Percentiles rank a stretch among this genome's conserved stretches.
Conservation (phyloP, 1,284 basidiomycete species). For the Ustilago tritici region DNA sequence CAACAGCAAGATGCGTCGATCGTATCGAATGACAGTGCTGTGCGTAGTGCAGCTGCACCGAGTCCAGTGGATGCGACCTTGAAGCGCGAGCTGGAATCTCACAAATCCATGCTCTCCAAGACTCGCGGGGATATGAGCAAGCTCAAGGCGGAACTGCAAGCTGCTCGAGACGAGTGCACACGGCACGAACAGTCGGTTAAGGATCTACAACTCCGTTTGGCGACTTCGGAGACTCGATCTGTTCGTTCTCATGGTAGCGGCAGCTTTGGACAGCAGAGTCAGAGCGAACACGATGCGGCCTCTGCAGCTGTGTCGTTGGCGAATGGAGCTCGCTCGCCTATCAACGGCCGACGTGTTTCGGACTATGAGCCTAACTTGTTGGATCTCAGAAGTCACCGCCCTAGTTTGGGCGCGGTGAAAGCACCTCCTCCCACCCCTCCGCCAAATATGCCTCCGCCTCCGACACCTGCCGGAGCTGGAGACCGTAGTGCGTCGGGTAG, state of each 20-base stretch:
- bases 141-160: slow-evolving; percentile 80
- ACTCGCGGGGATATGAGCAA: slow-evolving; percentile 52
- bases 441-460: slow-evolving; percentile 84
- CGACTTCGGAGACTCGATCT: slow-evolving; percentile 57
- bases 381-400: slow-evolving; percentile 35
- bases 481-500: not conserved
- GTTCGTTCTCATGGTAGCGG: slow-evolving; percentile 46
- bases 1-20: slow-evolving; percentile 25
- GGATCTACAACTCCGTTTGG: slow-evolving; percentile 51
- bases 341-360: slow-evolving; percentile 17
- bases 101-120: slow-evolving; percentile 78
- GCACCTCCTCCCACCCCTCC: slow-evolving; percentile 88
- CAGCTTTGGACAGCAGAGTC: slow-evolving; percentile 38
- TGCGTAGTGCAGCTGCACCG: slow-evolving; percentile 12
- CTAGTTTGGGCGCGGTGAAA: slow-evolving; percentile 72
- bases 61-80: slow-evolving; percentile 35
- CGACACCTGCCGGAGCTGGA: slow-evolving; percentile 39
- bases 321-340: slow-evolving; percentile 43
- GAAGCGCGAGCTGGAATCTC: slow-evolving; percentile 77
- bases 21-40: slow-evolving; percentile 13
- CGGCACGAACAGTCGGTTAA: slow-evolving; percentile 67
- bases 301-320: slow-evolving; percentile 16
- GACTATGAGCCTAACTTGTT: slow-evolving; percentile 32
- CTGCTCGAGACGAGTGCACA: slow-evolving; percentile 78
- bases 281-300: slow-evolving; percentile 38